Conservation (phyloP, 225 moss, liverwort and hornwort genomes). For the Physcomitrellopsis africana region DNA sequence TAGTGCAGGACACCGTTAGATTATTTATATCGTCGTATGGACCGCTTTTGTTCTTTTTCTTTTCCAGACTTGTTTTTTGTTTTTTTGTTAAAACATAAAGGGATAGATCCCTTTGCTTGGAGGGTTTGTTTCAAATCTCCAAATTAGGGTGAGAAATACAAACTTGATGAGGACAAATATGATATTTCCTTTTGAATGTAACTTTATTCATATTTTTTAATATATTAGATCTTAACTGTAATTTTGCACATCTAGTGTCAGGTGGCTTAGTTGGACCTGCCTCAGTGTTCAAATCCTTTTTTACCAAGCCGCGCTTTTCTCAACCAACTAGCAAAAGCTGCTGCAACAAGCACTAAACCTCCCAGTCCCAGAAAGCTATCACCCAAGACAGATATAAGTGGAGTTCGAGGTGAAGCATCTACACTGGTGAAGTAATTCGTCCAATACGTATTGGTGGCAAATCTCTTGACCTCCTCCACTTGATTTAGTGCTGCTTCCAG, state of each 20-base stretch:
- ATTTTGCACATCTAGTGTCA: constrained; percentile 2
- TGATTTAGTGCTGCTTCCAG: constrained; percentile 41
- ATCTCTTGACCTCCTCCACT: constrained; percentile 38
- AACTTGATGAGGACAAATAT: too few species aligned
- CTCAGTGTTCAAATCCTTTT: constrained; percentile 27
- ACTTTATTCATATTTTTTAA: too few species aligned
- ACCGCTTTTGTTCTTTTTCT: too few species aligned
- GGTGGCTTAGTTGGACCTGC: constrained; percentile 28
- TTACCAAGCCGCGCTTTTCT: constrained; percentile 38
- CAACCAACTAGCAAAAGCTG: constrained; percentile 56
- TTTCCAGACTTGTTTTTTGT: too few species aligned
- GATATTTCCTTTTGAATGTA: too few species aligned
- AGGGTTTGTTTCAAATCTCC: too few species aligned
- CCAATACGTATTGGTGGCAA: constrained; percentile 41
- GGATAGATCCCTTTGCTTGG: too few species aligned
- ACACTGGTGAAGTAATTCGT: constrained; percentile 55
- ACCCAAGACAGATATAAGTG: constrained; percentile 52
- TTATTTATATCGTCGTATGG: too few species aligned
- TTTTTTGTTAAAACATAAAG: too few species aligned
- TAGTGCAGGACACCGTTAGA: background rate
- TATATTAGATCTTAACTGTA: too few species aligned
- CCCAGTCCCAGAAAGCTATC: constrained; percentile 59
- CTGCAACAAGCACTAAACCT: constrained; percentile 49
- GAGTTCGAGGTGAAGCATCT: constrained; percentile 61
- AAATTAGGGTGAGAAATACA: too few species aligned